Conservation (phyloP, 768 basidiomycete species). For the Psilocybe azurescens region DNA sequence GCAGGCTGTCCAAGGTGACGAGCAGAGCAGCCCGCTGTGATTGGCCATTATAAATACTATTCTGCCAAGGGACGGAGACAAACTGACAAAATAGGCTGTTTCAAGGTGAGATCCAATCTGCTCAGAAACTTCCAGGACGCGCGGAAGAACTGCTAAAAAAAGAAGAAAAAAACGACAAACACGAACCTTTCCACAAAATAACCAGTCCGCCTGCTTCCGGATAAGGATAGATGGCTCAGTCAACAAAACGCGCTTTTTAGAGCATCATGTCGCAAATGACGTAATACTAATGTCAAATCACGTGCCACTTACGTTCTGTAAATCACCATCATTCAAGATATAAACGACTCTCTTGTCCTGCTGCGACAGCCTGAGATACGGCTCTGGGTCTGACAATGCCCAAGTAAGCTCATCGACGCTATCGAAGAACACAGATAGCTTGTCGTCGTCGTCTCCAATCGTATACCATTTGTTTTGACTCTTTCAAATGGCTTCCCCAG, state of each 20-base stretch:
- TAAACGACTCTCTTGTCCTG: constrained; percentile 10
- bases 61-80: neutral
- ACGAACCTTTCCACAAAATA: constrained; percentile 8
- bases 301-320: neutral
- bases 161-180: constrained; percentile 4
- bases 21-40: neutral
- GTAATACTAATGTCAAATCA: neutral
- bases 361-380: constrained; percentile 1
- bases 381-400: constrained; percentile 19
- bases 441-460: neutral
- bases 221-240: constrained; percentile 2
- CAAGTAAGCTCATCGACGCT: constrained; percentile 16
- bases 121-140: neutral
- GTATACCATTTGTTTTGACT: neutral
- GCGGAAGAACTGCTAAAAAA: constrained; percentile 12
- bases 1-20: neutral
- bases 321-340: constrained; percentile 8
- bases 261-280: constrained; percentile 6
- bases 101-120: constrained; percentile 14
- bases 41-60: neutral
- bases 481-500: constrained; percentile 23
- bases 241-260: neutral
- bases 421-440: neutral
- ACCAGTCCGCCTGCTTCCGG: neutral
- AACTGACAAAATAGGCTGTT: neutral